Percentiles rank a stretch among this genome's conserved stretches.
These are phyloP conservation scores for Cryphonectria naterciae DNA, from an alignment of 2,329 filamentous ascomycete species.

Conservation along the genomic window DNA sequence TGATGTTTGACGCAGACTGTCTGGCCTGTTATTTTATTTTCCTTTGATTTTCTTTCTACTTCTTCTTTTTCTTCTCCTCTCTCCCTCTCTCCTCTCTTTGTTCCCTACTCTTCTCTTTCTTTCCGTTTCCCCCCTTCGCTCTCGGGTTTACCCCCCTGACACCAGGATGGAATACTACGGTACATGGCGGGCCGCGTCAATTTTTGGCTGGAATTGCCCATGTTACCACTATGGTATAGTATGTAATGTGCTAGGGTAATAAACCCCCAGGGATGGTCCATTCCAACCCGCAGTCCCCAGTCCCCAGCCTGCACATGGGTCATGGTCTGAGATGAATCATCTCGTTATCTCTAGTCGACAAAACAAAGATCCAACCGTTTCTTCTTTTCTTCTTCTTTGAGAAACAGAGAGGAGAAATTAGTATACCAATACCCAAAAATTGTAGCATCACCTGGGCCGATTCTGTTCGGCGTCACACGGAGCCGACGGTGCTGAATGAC, in stretches of 20 bases:
- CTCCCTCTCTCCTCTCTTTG: too few relatives aligned
- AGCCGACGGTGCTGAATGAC: not conserved
- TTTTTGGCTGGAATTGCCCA: not conserved
- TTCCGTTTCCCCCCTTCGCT: not conserved
- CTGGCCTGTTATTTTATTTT: not conserved
- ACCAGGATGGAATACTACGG: not conserved
- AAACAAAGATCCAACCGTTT: not conserved
- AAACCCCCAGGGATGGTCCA: not conserved
- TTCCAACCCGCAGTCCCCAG: not conserved
- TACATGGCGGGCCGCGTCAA: not conserved
- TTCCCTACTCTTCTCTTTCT: not conserved
- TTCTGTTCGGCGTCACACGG: not conserved
- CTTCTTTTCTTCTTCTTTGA: not conserved
- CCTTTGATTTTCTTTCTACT: not conserved
- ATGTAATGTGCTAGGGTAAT: not conserved
- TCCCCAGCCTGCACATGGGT: not conserved
- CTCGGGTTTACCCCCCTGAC: not conserved
- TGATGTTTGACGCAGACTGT: not conserved
- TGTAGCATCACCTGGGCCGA: not conserved
- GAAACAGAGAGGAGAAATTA: not conserved
- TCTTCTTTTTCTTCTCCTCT: too few relatives aligned
- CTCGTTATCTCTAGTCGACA: conserved; percentile 4
- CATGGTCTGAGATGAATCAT: conserved; percentile 7
- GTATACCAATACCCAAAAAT: conserved; percentile 15
- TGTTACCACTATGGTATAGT: not conserved